Conservation (phyloP, 345 rosid species). For the Hirschfeldia incana region DNA sequence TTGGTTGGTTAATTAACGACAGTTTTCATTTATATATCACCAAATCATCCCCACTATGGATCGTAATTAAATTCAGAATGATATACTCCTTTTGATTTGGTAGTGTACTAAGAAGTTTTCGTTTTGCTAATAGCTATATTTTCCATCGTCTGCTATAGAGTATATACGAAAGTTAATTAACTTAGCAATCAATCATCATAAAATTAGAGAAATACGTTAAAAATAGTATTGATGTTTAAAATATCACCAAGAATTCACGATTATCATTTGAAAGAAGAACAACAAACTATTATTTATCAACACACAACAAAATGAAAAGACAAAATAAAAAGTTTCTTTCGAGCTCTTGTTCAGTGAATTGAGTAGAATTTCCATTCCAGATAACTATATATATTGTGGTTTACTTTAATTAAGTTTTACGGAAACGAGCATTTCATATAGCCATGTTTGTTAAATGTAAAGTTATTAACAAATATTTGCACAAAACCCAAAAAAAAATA, state of each 20-base stretch:
- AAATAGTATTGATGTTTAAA: not conserved
- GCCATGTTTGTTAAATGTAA: not conserved
- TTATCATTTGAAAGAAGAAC: not conserved
- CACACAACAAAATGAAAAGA: not conserved
- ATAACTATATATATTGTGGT: not conserved
- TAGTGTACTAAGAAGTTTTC: not conserved
- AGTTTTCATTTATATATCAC: conserved; percentile 19
- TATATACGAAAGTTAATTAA: not conserved
- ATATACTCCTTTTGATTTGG: not conserved
- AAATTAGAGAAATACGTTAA: not conserved
- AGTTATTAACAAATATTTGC: not conserved
- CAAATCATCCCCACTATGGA: not conserved
- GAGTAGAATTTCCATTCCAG: not conserved
- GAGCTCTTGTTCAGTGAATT: not conserved
- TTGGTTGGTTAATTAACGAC: conserved; percentile 30
- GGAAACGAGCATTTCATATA: not conserved
- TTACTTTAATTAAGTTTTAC: not conserved
- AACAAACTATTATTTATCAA: not conserved
- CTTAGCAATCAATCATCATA: not conserved
- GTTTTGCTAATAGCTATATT: not conserved
- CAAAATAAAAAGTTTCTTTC: no score
- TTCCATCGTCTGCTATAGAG: not conserved
- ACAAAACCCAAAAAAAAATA: not conserved
- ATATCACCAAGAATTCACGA: not conserved
- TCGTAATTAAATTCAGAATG: not conserved